Evolutionary conservation across 2,329 filamentous ascomycete species (phyloP).

Genomic region (Huntiella savannae): DNA sequence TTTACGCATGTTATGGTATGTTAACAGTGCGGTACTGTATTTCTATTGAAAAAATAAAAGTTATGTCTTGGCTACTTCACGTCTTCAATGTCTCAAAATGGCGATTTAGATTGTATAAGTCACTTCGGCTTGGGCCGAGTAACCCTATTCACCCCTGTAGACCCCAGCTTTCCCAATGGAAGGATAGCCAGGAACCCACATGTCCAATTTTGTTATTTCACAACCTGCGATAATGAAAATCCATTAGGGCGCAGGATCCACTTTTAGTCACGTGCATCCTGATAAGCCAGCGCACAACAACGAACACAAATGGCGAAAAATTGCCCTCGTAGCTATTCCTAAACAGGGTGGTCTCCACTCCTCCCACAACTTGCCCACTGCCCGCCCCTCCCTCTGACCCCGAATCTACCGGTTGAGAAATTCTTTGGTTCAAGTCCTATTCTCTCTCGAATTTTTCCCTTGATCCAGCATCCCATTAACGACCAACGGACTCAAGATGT

Average conservation of each 20-base stretch:
- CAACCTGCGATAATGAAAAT: background rate
- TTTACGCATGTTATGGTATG: too few species aligned
- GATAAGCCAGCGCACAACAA: slow-evolving; percentile 5
- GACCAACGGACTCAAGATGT: slow-evolving; percentile 27
- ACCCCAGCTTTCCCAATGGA: too few species aligned
- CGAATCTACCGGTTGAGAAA: slow-evolving; percentile 12
- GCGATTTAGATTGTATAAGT: too few species aligned
- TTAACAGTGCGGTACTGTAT: too few species aligned
- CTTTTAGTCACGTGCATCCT: slow-evolving; percentile 8
- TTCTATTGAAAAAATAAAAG: too few species aligned
- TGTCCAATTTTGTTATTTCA: background rate
- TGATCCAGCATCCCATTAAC: slow-evolving; percentile 19
- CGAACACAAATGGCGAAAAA: slow-evolving; percentile 10
- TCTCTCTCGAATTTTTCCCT: slow-evolving; percentile 11
- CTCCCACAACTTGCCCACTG: slow-evolving; percentile 11
- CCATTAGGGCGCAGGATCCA: slow-evolving; percentile 10
- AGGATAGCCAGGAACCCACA: background rate
- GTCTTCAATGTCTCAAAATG: too few species aligned
- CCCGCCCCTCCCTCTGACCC: slow-evolving; percentile 4
- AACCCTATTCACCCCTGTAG: too few species aligned
- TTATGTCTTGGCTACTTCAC: too few species aligned
- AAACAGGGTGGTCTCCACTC: slow-evolving; percentile 9
- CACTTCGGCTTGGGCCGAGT: too few species aligned
- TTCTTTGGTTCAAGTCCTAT: slow-evolving; percentile 10
- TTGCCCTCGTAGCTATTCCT: slow-evolving; percentile 9